Evolutionary conservation across 1,284 basidiomycete genomes (phyloP).

Genomic region (Tilletiopsis washingtonensis): DNA sequence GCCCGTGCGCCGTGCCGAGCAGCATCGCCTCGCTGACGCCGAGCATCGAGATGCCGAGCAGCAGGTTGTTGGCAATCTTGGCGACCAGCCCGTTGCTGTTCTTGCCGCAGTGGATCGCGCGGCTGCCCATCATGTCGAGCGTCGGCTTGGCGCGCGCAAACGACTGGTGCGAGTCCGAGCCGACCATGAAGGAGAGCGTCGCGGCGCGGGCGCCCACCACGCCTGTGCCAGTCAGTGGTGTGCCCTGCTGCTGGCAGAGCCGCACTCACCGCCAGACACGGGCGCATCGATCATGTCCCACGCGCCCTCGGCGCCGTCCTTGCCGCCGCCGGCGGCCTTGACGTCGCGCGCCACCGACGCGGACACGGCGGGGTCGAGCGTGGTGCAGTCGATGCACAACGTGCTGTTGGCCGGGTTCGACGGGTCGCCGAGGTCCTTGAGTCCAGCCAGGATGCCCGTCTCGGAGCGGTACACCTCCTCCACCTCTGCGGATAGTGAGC

Average conservation of each 20-base stretch:
- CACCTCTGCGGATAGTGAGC: conserved; percentile 56
- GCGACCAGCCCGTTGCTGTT: conserved; percentile 55
- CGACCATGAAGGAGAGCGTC: conserved; percentile 81
- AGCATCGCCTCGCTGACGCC: conserved; percentile 39
- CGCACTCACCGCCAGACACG: conserved; percentile 68
- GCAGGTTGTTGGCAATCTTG: conserved; percentile 42
- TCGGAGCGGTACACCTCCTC: conserved; percentile 59
- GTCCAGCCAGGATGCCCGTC: conserved; percentile 49
- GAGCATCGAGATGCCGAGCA: conserved; percentile 38
- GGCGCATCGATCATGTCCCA: conserved; percentile 75
- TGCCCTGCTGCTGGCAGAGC: too few relatives aligned
- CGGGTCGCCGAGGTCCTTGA: conserved; percentile 9
- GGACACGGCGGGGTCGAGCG: conserved; percentile 68
- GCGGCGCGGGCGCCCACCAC: conserved; percentile 68
- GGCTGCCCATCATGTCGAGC: conserved; percentile 61
- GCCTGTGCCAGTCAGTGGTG: conserved; percentile 50
- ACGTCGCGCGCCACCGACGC: conserved; percentile 59
- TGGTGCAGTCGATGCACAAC: conserved; percentile 78
- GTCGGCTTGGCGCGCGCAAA: conserved; percentile 60
- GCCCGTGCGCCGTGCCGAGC: conserved; percentile 32
- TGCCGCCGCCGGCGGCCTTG: conserved; percentile 54
- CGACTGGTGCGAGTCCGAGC: conserved; percentile 57
- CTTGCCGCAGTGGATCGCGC: conserved; percentile 74
- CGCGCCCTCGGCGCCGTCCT: background rate
- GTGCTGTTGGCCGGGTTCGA: conserved; percentile 48